Base-by-base conservation (phyloP, 1,139 yeast species). In the Candida neerlandica region DNA sequence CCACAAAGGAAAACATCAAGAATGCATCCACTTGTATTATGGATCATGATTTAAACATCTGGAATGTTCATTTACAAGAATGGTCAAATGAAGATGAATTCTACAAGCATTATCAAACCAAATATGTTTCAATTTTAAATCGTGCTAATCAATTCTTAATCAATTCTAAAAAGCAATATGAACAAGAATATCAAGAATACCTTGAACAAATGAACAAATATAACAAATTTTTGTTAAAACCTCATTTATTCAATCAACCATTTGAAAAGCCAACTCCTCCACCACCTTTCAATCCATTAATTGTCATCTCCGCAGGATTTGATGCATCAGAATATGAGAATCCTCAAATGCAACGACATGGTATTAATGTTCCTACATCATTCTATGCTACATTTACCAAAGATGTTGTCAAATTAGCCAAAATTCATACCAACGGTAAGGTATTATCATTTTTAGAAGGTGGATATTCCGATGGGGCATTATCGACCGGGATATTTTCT, bases 291-390 rank as follows among this genome's bases (percentile, higher is more conserved):
- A 85, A 84, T 59, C 90, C 94, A 0, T 64, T 89, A 52, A 81
- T 89, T 4, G 77, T 86, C 15, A 76, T 89, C 1, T 86, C 95
- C 40, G 94, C 96, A 0, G 96, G 96, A 2, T 89, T 89, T 64
- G 96, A 89, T 68, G 96, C 96, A 2, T 85, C 90, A 27, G 96
- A 89, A 63, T 85, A 82, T 63, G 96, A 89, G 62, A 85, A 85
- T 51, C 82, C 83, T 18, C 82, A 85, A 51, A 89, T 89, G 96
- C 96, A 89, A 66, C 75, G 96, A 51, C 96, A 89, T 62, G 85
- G 85, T 0, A 89, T 86, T 32, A 85, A 86, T 57, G 92, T 89
- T 4, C 96, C 96, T 4, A 88, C 96, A 0, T 80, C 86, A 26
- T 89, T 89, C 64, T 89, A 86, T 64, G 78, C 89, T 21, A 78